phyloP scores from a whole-genome alignment of 495 filamentous ascomycete species.

The Copromyces sp. region DNA sequence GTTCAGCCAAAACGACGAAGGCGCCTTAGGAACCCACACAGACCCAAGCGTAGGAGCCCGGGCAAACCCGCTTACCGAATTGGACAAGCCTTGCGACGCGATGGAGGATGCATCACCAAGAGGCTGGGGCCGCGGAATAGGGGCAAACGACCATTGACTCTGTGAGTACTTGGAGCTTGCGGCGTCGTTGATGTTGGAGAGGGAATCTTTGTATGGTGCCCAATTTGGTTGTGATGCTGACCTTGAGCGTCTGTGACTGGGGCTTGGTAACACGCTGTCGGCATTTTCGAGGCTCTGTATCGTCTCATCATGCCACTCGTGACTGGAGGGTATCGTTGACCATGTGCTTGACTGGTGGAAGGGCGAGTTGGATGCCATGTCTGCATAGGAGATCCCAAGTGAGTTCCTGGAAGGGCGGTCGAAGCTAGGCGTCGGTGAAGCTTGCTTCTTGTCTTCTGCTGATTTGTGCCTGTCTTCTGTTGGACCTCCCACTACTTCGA shows the following conservation, averaged over 20 bases:
- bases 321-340: constrained; percentile 7
- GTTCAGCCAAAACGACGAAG: not conserved
- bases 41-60: not conserved
- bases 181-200: constrained; percentile 3
- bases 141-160: not conserved
- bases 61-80: not conserved
- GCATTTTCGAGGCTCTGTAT: not conserved
- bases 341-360: constrained; percentile 15
- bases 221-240: constrained; percentile 6
- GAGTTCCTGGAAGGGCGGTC: constrained; percentile 11
- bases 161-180: not conserved
- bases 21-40: not conserved
- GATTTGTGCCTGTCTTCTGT: not conserved
- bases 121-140: not conserved
- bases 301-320: not conserved
- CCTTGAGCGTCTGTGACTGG: not conserved
- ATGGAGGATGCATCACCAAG: not conserved
- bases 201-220: constrained; percentile 10
- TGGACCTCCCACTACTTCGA: not conserved
- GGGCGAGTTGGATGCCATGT: constrained; percentile 13
- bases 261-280: not conserved
- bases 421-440: not conserved
- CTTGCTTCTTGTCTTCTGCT: not conserved
- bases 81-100: not conserved
- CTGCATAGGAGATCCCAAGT: constrained; percentile 26